Evolutionary conservation across 1,284 basidiomycete species (phyloP).

Genomic region (Takashimella koratensis): DNA sequence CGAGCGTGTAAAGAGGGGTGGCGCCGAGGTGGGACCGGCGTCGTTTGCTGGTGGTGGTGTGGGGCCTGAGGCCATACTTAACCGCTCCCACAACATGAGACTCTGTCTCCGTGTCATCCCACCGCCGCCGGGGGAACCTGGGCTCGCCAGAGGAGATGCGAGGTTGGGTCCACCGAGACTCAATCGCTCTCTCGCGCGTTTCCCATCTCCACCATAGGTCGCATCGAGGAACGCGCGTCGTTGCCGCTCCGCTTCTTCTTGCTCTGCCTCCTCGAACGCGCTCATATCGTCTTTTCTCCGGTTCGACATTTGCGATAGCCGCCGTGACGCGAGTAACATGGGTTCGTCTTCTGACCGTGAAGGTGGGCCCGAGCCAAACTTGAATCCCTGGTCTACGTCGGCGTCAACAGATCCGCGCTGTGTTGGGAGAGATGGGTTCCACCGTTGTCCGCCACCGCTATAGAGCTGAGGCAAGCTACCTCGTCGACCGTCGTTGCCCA

Average conservation of each 20-base stretch:
- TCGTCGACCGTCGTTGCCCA: conserved; percentile 16
- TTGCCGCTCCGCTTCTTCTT: conserved; percentile 47
- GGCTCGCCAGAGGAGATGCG: conserved; percentile 11
- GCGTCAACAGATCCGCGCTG: conserved; percentile 29
- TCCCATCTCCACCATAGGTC: conserved; percentile 41
- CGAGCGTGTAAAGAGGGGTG: background rate
- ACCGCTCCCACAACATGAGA: conserved; percentile 40
- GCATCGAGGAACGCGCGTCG: conserved; percentile 43
- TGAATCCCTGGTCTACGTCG: conserved; percentile 26
- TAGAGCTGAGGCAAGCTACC: conserved; percentile 42
- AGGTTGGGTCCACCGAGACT: conserved; percentile 33
- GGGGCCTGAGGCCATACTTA: conserved; percentile 16
- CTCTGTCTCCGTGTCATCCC: conserved; percentile 30
- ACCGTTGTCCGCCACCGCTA: conserved; percentile 29
- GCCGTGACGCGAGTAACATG: background rate
- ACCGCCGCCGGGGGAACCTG: conserved; percentile 17
- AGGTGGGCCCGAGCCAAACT: conserved; percentile 29
- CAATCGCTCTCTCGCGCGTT: conserved; percentile 37
- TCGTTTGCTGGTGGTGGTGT: background rate
- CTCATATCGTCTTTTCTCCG: conserved; percentile 8
- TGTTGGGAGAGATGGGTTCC: conserved; percentile 31
- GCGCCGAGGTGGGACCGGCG: background rate
- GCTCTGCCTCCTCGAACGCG: conserved; percentile 39
- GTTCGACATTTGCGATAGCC: background rate
- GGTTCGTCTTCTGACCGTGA: background rate